Percentiles rank a stretch among this genome's conserved stretches.
Conservation (phyloP, 225 moss, liverwort and hornwort species). For the Ulota crispa region DNA sequence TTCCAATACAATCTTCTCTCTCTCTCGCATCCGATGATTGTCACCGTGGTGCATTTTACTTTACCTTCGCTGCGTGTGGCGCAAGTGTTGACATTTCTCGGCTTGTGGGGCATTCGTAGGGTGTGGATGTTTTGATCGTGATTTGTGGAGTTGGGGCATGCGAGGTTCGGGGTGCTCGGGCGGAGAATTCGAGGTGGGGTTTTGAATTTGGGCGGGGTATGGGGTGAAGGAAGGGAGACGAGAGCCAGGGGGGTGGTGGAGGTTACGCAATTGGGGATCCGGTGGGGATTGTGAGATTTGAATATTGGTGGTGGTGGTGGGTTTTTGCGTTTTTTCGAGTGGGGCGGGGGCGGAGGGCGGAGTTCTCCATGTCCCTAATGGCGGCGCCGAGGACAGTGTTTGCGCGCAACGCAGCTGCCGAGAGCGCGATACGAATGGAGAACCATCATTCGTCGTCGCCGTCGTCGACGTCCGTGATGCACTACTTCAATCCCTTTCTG, state of each 20-base stretch:
- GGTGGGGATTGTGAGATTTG: background rate
- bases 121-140: background rate
- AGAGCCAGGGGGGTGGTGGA: background rate
- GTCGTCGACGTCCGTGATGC: conserved; percentile 33
- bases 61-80: background rate
- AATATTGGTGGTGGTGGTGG: background rate
- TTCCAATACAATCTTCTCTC: background rate
- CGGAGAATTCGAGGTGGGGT: background rate
- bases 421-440: conserved; percentile 35
- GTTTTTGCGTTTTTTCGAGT: background rate
- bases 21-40: background rate
- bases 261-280: conserved; percentile 19
- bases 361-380: conserved; percentile 43
- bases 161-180: background rate
- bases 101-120: background rate
- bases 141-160: background rate
- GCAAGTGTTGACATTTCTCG: background rate
- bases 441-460: background rate
- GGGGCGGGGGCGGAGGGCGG: background rate
- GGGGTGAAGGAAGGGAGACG: conserved; percentile 21
- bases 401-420: conserved; percentile 36
- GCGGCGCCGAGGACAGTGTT: conserved; percentile 44
- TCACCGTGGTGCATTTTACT: background rate
- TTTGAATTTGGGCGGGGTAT: conserved; percentile 25
- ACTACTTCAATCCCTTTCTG: conserved; percentile 45